phyloP scores from a whole-genome alignment of 2,329 filamentous ascomycete species.

The Trichoderma asperellum region DNA sequence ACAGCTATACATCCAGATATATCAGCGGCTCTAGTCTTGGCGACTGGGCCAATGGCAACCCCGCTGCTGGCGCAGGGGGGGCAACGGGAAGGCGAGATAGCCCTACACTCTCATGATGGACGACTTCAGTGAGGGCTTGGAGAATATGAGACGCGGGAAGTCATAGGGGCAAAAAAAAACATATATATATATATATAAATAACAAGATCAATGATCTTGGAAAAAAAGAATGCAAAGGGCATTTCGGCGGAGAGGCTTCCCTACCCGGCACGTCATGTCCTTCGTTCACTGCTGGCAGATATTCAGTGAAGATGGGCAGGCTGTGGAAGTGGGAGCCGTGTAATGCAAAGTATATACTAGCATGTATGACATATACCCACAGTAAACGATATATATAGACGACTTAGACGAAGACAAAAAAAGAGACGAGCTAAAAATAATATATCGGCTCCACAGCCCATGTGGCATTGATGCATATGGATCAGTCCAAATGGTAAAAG shows the following conservation, averaged over 20 bases:
- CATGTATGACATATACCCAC: constrained; percentile 19
- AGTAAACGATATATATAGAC: constrained; percentile 4
- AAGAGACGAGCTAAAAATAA: background rate
- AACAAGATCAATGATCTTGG: background rate
- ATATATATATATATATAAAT: background rate
- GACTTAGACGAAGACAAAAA: background rate
- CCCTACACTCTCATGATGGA: constrained; percentile 30
- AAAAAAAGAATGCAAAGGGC: background rate
- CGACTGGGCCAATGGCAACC: constrained; percentile 54
- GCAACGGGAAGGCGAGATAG: constrained; percentile 37
- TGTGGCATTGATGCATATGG: background rate
- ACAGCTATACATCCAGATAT: constrained; percentile 50
- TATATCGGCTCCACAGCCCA: background rate
- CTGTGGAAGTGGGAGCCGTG: background rate
- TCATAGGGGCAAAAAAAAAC: background rate
- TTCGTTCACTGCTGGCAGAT: background rate
- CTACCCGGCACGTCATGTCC: background rate
- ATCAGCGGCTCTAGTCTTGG: constrained; percentile 56
- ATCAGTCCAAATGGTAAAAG: background rate
- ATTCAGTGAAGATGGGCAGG: background rate
- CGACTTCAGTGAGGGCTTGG: background rate
- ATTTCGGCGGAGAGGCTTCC: background rate
- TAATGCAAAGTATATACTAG: constrained; percentile 1
- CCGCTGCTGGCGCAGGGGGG: constrained; percentile 51
- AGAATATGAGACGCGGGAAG: background rate